Percentiles rank a stretch among this genome's conserved stretches.
phyloP scores from a whole-genome alignment of 192 early-diverging fungal genomes.

The Mortierella claussenii region DNA sequence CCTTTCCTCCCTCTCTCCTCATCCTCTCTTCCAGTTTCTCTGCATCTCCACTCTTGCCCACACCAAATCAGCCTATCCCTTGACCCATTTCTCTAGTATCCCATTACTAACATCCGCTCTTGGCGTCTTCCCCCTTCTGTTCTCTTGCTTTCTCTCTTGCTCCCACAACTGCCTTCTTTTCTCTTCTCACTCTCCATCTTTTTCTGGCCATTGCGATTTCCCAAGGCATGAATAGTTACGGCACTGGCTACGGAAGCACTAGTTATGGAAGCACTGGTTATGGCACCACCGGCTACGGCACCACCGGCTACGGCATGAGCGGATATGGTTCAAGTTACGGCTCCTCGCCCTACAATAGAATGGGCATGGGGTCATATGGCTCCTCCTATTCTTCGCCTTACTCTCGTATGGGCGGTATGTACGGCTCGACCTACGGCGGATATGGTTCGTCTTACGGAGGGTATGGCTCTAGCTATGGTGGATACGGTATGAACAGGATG shows the following conservation, averaged over 20 bases:
- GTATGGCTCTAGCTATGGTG: constrained; percentile 59
- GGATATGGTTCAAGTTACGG: constrained; percentile 60
- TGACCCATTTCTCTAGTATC: no score
- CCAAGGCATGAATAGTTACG: constrained; percentile 40
- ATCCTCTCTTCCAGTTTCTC: neutral
- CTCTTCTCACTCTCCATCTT: constrained; percentile 1
- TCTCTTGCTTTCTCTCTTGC: constrained; percentile 3
- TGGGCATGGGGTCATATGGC: constrained; percentile 54
- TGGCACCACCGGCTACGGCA: constrained; percentile 54
- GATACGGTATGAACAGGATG: constrained; percentile 52
- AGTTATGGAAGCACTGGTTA: constrained; percentile 54
- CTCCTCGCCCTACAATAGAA: constrained; percentile 53
- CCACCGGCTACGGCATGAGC: constrained; percentile 47
- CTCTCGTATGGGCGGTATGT: constrained; percentile 47
- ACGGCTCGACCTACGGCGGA: constrained; percentile 53
- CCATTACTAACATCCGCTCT: no score
- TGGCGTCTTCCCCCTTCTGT: no score
- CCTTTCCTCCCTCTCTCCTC: neutral
- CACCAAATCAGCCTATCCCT: no score
- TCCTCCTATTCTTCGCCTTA: constrained; percentile 50
- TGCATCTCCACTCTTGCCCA: no score
- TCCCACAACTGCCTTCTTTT: constrained; percentile 6
- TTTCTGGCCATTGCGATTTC: neutral
- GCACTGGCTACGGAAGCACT: constrained; percentile 25
- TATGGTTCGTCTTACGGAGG: constrained; percentile 62